Base-by-base conservation (phyloP, 352 stramenopile species). In the Phytophthora quininea region DNA sequence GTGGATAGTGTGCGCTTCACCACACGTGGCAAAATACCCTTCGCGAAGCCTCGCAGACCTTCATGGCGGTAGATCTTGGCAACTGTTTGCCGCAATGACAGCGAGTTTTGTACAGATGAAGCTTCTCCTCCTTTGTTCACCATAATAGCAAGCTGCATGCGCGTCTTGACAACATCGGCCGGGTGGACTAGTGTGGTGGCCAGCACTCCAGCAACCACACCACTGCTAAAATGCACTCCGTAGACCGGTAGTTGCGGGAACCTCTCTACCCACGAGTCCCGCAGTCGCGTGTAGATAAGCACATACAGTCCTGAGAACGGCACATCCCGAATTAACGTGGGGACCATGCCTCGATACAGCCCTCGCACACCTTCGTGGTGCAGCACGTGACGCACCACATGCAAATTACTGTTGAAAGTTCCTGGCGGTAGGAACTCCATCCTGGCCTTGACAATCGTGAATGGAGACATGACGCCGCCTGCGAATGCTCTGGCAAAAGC, bases 1-100 rank as follows among this genome's bases (percentile, higher is more conserved):
- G 98, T 98, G n/a, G 95, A 97, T 32, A 98, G 95, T 42, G 98
- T 98, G 59, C 98, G 97, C 52, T 98, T 97, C 53, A 99, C 71
- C 33, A 99, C 86, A 29, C 98, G 86, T 14, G 98, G 95, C 42
- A 92, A 66, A 35, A 98, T 91, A 43, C 98, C 98, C 53, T 95
- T 90, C 49, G 96, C 97, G 63, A 99, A 98, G 46, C 96, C 97
- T 0, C 72, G 67, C 37, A 73, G 54, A 48, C 98, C 98, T 74
- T 99, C 98, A 27, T 97, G 85, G 55, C 72, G 62, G 53, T 93
- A 87, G 58, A 99, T 98, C 55, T 91, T 92, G 55, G 42, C 57
- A 54, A 95, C 73, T 1, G 88, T 93, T 52, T 92, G 71, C 6
- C 79, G 80, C 49, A 96, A 51, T 3, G 68, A 81, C 29, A 93